Evolutionary conservation across 805 yeast species (phyloP), one percentile per base, ranked within the genome.

Genomic region (Clavispora santaluciae): DNA sequence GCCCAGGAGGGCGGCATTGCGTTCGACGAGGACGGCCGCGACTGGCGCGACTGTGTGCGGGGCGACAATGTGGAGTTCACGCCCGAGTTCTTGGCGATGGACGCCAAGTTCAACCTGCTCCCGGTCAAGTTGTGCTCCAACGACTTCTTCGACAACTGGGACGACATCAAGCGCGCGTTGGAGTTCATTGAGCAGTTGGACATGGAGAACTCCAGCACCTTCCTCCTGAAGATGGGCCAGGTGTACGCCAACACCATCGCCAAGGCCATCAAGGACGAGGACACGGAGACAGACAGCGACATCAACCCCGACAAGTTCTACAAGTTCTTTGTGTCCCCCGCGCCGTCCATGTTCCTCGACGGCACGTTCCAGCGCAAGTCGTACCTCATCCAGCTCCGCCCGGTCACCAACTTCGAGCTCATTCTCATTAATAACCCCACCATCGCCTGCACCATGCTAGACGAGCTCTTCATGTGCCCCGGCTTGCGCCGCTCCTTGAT

Each of bases 1-100:
- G 44, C 53, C 5, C 43, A 43, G 16, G 56, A 44, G 11, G 51
- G 49, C 25, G 48, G 46, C 4, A 61, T 76, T 28, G 79, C 76
- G 36, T 74, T 77, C 55, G 86, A 80, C 55, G 72, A 75, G 21
- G 56, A 68, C 35, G 87, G 86, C 0, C 65, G 76, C 25, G 89
- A 83, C 60, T 81, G 89, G 86, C 63, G 88, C 50, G 89, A 82
- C 57, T 67, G 81, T 10, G 83, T 86, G 3, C 63, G 88, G 37
- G 86, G 78, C 3, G 66, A 65, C 1, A 83, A 83, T 53, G 58
- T 62, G 10, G 37, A 48, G 8, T 58, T 49, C 40, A 49, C 53
- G 10, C 44, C 40, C 2, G 46, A 51, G 42, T 63, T 61, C 38
- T 17, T 53, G 18, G 46, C 47, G 16, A 35, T 46, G 22, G 45